Base-by-base conservation (phyloP, 1,284 basidiomycete species). In the Bjerkandera adusta region DNA sequence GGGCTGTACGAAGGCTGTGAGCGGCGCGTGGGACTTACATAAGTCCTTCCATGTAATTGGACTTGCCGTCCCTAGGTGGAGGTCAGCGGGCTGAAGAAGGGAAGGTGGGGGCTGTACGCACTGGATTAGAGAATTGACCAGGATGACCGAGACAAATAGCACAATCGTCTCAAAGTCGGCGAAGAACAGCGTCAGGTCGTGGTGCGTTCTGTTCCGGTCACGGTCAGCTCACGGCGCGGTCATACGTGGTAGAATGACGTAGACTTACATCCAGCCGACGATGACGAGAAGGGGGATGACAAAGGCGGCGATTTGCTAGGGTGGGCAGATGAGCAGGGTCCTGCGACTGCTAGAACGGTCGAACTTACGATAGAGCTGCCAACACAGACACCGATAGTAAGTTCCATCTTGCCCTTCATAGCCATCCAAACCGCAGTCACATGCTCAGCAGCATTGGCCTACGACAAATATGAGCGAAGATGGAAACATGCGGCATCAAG, bases 381-480 rank as follows among this genome's bases (percentile, higher is more conserved):
- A 45, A 97, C 87, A 47, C 89, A 90, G 50, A 97, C 91, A 3
- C 85, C 85, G 52, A 97, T 90, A 0, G 89, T 86, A 26, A 92
- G 70, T 61, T 92, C 89, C 83, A 92, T 92, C 61, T 89, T 87
- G 53, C 79, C 75, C 67, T 92, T 92, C 75, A 87, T 75, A 0
- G 92, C 91, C 92, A 95, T 95, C 85, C 89, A 92, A 3, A 95
- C 80, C 5, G 87, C 83, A 0, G 90, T 93, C 29, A 84, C 80
- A 57, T 87, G 84, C 59, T 88, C 91, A 13, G 89, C 89, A 10
- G 88, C 84, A 60, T 89, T 89, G 2, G 82, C 79, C 80, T 84
- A 6, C 2, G 13, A 46, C 39, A 20, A 39, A 30, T n/a, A 25
- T 16, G 18, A 13, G 30, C 21, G 27, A 7, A 5, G 16, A 11